Base-by-base conservation (phyloP, 495 filamentous ascomycete genomes). In the Penicillium subrubescens region DNA sequence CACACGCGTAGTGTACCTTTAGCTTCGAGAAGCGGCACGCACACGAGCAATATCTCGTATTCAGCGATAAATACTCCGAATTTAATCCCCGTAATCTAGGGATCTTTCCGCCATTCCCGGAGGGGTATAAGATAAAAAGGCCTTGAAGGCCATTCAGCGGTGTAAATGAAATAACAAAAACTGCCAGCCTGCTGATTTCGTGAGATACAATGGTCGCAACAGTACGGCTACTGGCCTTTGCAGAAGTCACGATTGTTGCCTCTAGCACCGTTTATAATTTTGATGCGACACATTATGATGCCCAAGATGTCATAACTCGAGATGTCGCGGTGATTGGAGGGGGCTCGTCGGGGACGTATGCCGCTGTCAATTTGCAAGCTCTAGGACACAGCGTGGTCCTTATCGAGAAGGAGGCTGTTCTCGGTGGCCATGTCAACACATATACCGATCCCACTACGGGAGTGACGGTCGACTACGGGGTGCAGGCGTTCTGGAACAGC, bases 321-420 rank as follows among this genome's bases (percentile, higher is more conserved):
- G 80, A 84, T 60, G 72, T 85, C 14, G 75, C 68, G 41, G 75
- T 85, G 50, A 76, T 84, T 44, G 83, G 82, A 5, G 83, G 83
- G 23, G 83, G 83, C 15, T 68, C 81, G 0, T 61, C 75, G 5
- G 83, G 83, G 14, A 83, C 78, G 2, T 83, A 84, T 63, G 72
- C 79, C 12, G 81, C 83, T 4, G 73, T 84, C 27, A 67, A 70
- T n/a, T 73, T 86, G 2, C 73, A 74, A 17, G 73, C 83, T 35
- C 27, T 64, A 43, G 72, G 73, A 17, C 74, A 79, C 39, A 75
- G 65, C n/a, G 68, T 84, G 21, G 72, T 78, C 12, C 54, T 85
- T 0, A 70, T 86, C 15, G 83, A 86, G 68, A 71, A 70, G 25
- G 62, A 75, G 41, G 66, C 65, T 10, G 23, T 61, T 5, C 71